Evolutionary conservation across 208 protist genomes (phyloP), one percentile per base, ranked within the genome.

Genomic region (Wallacemonas collosoma): DNA sequence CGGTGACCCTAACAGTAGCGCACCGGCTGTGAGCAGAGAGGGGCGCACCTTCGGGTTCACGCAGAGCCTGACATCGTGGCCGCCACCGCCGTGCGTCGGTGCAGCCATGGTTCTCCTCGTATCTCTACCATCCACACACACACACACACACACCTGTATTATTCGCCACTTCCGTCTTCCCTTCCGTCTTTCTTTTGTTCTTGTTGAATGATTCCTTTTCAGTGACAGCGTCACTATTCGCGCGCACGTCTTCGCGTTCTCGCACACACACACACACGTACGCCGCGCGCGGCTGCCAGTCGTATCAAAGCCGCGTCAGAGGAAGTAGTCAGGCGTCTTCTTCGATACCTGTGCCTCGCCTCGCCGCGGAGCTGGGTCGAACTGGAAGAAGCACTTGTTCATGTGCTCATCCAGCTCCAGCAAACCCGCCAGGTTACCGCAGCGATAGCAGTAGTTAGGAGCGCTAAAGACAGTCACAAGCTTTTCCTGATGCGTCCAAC

Each of bases 361-460:
- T 17, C 97, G 88, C 2, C 98, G 80, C 64, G 99, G 99, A 3
- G 99, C 98, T 2, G 98, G 98, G 75, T 99, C 98, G 73, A 99
- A 99, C 81, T 99, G 98, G 41, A 99, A 92, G 87, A 99, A 99
- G 77, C 94, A 98, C 77, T 98, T 98, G 72, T 99, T 98, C 84
- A 99, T 96, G 72, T 99, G 92, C 80, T 99, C 98, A 80, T 99
- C 98, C 39, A 99, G 78, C 80, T 99, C 98, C 81, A 99, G 91
- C 47, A 99, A 94, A 3, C 95, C 96, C 0, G 96, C 98, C 36
- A 98, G 77, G 79, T 99, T 99, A 41, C 98, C 98, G 76, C 98
- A 99, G 68, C 98, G 91, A 80, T 99, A 99, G 89, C 98, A 99
- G 81, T 99, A 99, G 86, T 99, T 99, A 7, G 99, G 99, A 0